These are phyloP conservation scores for Periconia sp. DNA, from an alignment of 2,329 filamentous ascomycete genomes.

Conservation along the genomic window DNA sequence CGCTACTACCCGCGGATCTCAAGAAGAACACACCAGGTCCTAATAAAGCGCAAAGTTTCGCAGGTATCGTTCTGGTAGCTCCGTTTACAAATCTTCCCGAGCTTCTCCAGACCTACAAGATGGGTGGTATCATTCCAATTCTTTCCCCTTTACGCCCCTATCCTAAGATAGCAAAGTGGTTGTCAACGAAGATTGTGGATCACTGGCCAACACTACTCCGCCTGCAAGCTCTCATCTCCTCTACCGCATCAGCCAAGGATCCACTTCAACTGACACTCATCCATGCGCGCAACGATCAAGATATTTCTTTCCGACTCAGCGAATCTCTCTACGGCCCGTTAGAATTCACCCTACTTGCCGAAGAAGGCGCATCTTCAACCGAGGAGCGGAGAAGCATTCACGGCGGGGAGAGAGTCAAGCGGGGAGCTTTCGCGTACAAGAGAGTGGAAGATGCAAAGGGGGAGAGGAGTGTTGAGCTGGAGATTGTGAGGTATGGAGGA, in stretches of 20 bases:
- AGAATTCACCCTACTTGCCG: constrained; percentile 33
- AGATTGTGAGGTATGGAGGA: constrained; percentile 53
- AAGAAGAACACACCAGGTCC: constrained; percentile 1
- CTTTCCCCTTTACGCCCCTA: constrained; percentile 75
- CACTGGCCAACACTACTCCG: constrained; percentile 77
- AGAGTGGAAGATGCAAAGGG: constrained; percentile 35
- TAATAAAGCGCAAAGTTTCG: constrained; percentile 65
- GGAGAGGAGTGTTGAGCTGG: constrained; percentile 45
- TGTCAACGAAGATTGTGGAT: constrained; percentile 73
- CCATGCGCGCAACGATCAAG: constrained; percentile 80
- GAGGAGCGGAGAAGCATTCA: constrained; percentile 40
- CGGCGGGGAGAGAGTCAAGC: constrained; percentile 36
- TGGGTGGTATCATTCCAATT: constrained; percentile 78
- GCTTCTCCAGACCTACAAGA: constrained; percentile 77
- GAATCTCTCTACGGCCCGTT: constrained; percentile 35
- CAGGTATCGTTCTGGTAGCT: constrained; percentile 78
- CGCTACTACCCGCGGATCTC: constrained; percentile 24
- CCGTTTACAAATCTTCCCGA: constrained; percentile 77
- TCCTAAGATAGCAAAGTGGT: constrained; percentile 66
- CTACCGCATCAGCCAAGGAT: constrained; percentile 30
- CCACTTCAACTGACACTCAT: constrained; percentile 71
- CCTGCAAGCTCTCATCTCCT: constrained; percentile 62
- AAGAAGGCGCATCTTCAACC: constrained; percentile 28
- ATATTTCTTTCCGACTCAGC: constrained; percentile 79
- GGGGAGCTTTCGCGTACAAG: constrained; percentile 45